Percentiles rank a stretch among this genome's conserved stretches.
These are phyloP conservation scores for Cercospora zeina DNA, from an alignment of 2,329 filamentous ascomycete genomes.

Conservation along the genomic window DNA sequence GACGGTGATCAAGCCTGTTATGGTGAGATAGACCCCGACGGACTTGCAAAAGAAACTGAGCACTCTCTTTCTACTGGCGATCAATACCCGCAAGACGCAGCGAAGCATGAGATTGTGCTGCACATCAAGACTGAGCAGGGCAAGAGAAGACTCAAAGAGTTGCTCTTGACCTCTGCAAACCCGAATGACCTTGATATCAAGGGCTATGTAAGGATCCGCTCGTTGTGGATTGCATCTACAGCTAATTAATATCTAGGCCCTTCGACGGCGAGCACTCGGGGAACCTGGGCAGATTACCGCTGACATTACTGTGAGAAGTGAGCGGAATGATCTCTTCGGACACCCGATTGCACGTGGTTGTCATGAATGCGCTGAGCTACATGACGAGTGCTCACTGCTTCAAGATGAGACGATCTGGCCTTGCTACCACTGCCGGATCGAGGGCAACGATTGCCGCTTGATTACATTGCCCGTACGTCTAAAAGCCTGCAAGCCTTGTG, in stretches of 20 bases:
- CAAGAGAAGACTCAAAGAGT: background rate
- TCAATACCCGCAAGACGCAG: background rate
- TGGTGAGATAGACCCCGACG: background rate
- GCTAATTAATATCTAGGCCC: background rate
- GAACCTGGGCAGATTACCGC: background rate
- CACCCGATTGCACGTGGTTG: slow-evolving; percentile 28
- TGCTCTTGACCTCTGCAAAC: background rate
- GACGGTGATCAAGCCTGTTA: background rate
- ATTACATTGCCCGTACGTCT: slow-evolving; percentile 40
- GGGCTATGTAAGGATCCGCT: background rate
- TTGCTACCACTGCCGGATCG: slow-evolving; percentile 40
- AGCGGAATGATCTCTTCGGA: slow-evolving; percentile 17
- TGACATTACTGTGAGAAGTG: background rate
- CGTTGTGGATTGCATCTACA: background rate
- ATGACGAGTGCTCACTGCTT: slow-evolving; percentile 40
- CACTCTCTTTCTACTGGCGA: background rate
- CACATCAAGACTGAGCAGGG: background rate
- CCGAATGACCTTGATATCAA: background rate
- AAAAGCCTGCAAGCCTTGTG: slow-evolving; percentile 42
- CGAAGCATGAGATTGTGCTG: background rate
- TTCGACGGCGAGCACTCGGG: background rate
- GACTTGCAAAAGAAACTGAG: background rate
- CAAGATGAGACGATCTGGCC: slow-evolving; percentile 42
- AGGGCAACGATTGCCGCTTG: slow-evolving; percentile 42
- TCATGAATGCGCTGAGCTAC: slow-evolving; percentile 16